Evolutionary conservation across 1,139 yeast species (phyloP), one percentile per base, ranked within the genome.

Genomic region (Candida gigantensis): DNA sequence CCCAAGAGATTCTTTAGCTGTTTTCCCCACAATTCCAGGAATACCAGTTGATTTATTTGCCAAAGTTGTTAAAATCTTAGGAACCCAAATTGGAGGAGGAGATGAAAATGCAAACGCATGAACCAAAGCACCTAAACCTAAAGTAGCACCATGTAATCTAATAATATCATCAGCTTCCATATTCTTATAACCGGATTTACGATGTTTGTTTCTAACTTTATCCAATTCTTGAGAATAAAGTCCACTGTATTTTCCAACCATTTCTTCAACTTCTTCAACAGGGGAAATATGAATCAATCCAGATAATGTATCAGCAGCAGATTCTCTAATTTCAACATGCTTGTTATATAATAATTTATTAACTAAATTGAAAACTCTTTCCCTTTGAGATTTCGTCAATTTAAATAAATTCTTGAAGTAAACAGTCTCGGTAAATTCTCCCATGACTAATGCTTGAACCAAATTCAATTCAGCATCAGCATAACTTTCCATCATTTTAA

Each of bases 11-110:
- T 82, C 81, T 60, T 92, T 92, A 6, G 96, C 95, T 1, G 96
- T 77, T 44, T 83, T 79, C 1, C 96, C 96, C 24, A 87, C 80
- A 40, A 82, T 62, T 3, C 97, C 97, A 5, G 81, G 79, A 21
- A 82, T 74, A 6, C 81, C 77, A 4, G 87, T 78, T 6, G 84
- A 75, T 57, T 81, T 81, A 17, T 76, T 76, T 0, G 95, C 89
- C 42, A 92, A 63, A 1, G 78, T 68, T 1, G 87, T 74, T 43
- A 94, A 68, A 18, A 87, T 76, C 12, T 69, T 67, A 1, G 97
- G 97, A 16, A 92, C 74, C 97, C 97, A 94, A 32, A 51, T 44
- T 3, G 98, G 98, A 2, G 96, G 94, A 0, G 98, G 98, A 2
- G 96, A 84, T 6, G 75, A 71, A 55, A 88, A 92, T 2, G 97